Evolutionary conservation across 1,284 basidiomycete genomes (phyloP), one percentile per base, ranked within the genome.

Genomic region (Apiotrichum brassicae): DNA sequence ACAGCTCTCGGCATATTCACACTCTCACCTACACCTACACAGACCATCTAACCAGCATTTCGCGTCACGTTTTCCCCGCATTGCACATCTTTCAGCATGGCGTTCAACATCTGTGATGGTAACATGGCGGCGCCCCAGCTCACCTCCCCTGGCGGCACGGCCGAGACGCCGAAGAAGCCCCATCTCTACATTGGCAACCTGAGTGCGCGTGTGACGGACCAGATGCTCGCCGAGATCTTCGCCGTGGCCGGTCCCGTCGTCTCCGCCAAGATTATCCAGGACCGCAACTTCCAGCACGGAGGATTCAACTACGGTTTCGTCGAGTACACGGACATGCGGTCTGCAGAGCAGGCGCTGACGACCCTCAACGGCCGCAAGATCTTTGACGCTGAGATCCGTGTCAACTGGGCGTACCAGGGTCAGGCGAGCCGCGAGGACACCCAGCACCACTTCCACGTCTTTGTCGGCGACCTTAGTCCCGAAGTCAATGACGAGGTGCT

Each of bases 401-500:
- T 94, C 76, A 95, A 95, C 74, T 95, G 92, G 92, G 91, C 91
- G 37, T 95, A 97, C 74, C 93, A 97, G 75, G 92, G 91, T 61
- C 83, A 87, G 68, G 86, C 91, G 79, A 66, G 60, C 52, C 64
- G 65, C 49, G 91, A 97, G 75, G 93, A 97, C 75, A 92, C 92
- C 34, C 88, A 90, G 51, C 84, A 83, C 62, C 93, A 97, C 75
- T 97, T 82, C 75, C 94, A 97, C 72, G 91, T 98, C 63, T 98
- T 98, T 74, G 93, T 97, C 56, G 95, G 94, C 26, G 94, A 98
- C 76, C 85, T 98, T 58, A 87, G 87, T 60, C 92, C 94, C 12
- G 94, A 98, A 71, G 92, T 99, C 66, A 97, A 91, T 72, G 94
- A 99, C 69, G 88, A 92, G n/a, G 86, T 94, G 46, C 83, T 99